phyloP scores from a whole-genome alignment of 2,329 filamentous ascomycete genomes.

The Pseudogymnoascus sp. region DNA sequence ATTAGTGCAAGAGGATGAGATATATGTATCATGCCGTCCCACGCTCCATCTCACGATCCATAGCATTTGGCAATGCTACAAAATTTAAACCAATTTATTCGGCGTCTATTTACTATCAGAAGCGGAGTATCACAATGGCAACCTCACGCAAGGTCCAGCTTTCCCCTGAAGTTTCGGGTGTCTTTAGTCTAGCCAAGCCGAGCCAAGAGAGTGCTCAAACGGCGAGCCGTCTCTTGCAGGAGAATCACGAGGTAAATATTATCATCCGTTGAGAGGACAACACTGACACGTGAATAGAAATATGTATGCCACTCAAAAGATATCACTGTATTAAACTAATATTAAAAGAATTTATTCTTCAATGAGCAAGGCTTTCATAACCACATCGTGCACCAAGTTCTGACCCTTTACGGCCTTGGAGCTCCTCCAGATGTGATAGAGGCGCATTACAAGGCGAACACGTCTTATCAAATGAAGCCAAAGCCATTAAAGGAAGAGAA shows the following conservation, averaged over 20 bases:
- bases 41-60: constrained; percentile 3
- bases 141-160: constrained; percentile 39
- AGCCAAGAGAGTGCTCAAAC: constrained; percentile 53
- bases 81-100: neutral
- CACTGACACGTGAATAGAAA: constrained; percentile 8
- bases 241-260: constrained; percentile 54
- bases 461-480: constrained; percentile 54
- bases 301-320: constrained; percentile 23
- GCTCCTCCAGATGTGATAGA: constrained; percentile 54
- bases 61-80: neutral
- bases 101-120: neutral
- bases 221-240: constrained; percentile 61
- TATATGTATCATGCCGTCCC: neutral
- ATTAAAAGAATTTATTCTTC: constrained; percentile 71
- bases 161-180: constrained; percentile 40
- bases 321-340: constrained; percentile 41
- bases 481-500: constrained; percentile 40
- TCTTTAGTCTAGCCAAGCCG: constrained; percentile 40
- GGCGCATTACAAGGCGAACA: constrained; percentile 56
- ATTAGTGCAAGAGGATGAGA: neutral
- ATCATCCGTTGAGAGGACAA: neutral
- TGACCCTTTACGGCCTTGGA: constrained; percentile 69
- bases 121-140: constrained; percentile 18
- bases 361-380: constrained; percentile 71
- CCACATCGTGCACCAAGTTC: constrained; percentile 71